These are phyloP conservation scores for Wickerhamiella qilinensis DNA, from an alignment of 805 yeast genomes.

Conservation along the genomic window DNA sequence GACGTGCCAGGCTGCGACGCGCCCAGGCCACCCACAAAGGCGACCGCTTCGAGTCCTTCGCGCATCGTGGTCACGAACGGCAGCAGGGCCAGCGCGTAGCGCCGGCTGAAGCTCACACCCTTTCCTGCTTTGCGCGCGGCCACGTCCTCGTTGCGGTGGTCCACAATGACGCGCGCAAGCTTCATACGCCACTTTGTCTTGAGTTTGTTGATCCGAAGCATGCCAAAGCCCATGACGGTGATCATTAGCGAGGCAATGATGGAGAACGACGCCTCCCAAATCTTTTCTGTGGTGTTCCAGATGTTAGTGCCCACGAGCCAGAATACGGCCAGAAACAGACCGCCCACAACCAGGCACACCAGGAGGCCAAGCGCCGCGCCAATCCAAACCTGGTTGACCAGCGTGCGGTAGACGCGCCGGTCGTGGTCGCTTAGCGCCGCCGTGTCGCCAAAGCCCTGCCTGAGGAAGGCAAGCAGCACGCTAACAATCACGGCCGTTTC, in stretches of 20 bases:
- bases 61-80: constrained; percentile 78
- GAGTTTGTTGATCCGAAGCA: constrained; percentile 64
- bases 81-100: constrained; percentile 55
- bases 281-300: constrained; percentile 76
- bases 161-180: constrained; percentile 28
- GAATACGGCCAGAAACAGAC: constrained; percentile 50
- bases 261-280: constrained; percentile 79
- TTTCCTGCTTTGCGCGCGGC: background rate
- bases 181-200: constrained; percentile 68
- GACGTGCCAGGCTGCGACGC: constrained; percentile 52
- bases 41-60: constrained; percentile 86
- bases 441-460: constrained; percentile 52
- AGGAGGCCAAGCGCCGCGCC: constrained; percentile 64
- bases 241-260: constrained; percentile 63
- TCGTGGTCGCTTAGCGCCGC: constrained; percentile 6
- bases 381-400: constrained; percentile 59
- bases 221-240: constrained; percentile 73
- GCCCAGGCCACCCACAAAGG: constrained; percentile 79
- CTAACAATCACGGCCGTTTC: constrained; percentile 83
- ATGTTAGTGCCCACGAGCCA: constrained; percentile 67
- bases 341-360: constrained; percentile 59
- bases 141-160: constrained; percentile 2
- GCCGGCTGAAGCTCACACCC: constrained; percentile 18
- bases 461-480: constrained; percentile 70
- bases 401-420: constrained; percentile 23